phyloP scores from a whole-genome alignment of 2,329 filamentous ascomycete species.

The Aaosphaeria pasadenensis region DNA sequence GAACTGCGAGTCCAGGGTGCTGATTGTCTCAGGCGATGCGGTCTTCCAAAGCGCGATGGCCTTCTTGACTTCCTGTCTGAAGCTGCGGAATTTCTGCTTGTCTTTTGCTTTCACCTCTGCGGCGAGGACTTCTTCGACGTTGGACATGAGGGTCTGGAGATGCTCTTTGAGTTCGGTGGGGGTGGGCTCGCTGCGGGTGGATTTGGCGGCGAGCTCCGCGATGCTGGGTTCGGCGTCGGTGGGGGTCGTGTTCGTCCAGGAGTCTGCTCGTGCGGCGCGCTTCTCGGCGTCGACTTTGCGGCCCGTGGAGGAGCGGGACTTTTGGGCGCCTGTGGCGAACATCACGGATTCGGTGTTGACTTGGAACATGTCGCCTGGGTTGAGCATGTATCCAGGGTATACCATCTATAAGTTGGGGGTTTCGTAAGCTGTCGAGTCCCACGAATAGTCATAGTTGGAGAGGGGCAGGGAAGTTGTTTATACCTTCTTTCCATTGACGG shows the following conservation, averaged over 20 bases:
- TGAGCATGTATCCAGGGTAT: slow-evolving; percentile 88
- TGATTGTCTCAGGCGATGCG: slow-evolving; percentile 46
- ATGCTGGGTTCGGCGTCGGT: slow-evolving; percentile 9
- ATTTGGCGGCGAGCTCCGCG: slow-evolving; percentile 1
- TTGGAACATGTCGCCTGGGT: slow-evolving; percentile 97
- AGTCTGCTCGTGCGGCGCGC: slow-evolving; percentile 24
- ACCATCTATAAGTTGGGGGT: slow-evolving; percentile 63
- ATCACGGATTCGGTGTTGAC: slow-evolving; percentile 87
- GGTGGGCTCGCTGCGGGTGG: slow-evolving; percentile 22
- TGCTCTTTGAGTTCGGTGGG: slow-evolving; percentile 31
- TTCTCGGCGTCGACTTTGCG: slow-evolving; percentile 28
- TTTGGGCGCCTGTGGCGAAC: slow-evolving; percentile 77
- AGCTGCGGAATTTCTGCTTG: slow-evolving; percentile 73
- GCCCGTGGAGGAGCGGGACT: slow-evolving; percentile 40
- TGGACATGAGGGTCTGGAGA: slow-evolving; percentile 35
- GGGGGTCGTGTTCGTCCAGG: slow-evolving; percentile 15
- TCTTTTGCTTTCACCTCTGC: slow-evolving; percentile 63
- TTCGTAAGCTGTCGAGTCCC: not conserved
- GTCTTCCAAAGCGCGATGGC: slow-evolving; percentile 56
- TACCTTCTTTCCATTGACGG: slow-evolving; percentile 95
- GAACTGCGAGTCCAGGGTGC: slow-evolving; percentile 42
- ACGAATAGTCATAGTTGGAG: not conserved
- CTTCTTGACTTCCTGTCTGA: slow-evolving; percentile 63
- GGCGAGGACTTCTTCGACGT: slow-evolving; percentile 60
- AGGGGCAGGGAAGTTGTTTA: slow-evolving; percentile 7